Percentiles rank a stretch among this genome's conserved stretches.
These are phyloP conservation scores for Curvularia spicifera DNA, from an alignment of 2,329 filamentous ascomycete genomes.

Conservation along the genomic window DNA sequence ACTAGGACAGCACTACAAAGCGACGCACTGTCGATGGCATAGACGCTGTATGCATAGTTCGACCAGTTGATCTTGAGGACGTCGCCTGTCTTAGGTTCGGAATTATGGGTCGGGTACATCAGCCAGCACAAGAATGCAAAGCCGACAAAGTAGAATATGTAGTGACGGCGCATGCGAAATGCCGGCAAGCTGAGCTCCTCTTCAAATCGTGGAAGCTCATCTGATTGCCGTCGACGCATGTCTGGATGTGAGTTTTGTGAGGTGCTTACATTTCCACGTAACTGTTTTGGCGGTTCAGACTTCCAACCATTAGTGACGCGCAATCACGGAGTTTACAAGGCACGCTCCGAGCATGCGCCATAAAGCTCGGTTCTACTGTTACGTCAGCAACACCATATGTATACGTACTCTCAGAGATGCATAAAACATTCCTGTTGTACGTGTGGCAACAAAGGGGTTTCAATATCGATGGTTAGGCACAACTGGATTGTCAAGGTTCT, in stretches of 20 bases:
- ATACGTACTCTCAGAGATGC: not conserved
- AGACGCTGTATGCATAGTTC: constrained; percentile 53
- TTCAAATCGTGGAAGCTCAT: constrained; percentile 44
- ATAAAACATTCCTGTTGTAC: not conserved
- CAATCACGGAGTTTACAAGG: constrained; percentile 8
- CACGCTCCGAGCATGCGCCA: constrained; percentile 1
- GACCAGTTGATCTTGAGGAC: constrained; percentile 45
- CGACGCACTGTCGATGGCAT: constrained; percentile 52
- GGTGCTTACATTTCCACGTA: constrained; percentile 17
- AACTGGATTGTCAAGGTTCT: not conserved
- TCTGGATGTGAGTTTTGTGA: constrained; percentile 16
- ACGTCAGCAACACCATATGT: not conserved
- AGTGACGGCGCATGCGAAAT: constrained; percentile 39
- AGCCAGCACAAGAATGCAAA: constrained; percentile 41
- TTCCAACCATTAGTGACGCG: constrained; percentile 9
- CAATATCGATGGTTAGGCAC: not conserved
- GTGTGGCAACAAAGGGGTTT: not conserved
- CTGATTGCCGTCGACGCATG: constrained; percentile 45
- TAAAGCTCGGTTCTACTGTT: not conserved
- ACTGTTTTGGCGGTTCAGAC: constrained; percentile 1
- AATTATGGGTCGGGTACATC: constrained; percentile 28
- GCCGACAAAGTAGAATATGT: constrained; percentile 35
- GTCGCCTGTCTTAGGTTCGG: constrained; percentile 13
- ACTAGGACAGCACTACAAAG: constrained; percentile 55
- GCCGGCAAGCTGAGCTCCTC: constrained; percentile 21